Conservation (phyloP, 495 filamentous ascomycete genomes). For the Penicillium ucsense region DNA sequence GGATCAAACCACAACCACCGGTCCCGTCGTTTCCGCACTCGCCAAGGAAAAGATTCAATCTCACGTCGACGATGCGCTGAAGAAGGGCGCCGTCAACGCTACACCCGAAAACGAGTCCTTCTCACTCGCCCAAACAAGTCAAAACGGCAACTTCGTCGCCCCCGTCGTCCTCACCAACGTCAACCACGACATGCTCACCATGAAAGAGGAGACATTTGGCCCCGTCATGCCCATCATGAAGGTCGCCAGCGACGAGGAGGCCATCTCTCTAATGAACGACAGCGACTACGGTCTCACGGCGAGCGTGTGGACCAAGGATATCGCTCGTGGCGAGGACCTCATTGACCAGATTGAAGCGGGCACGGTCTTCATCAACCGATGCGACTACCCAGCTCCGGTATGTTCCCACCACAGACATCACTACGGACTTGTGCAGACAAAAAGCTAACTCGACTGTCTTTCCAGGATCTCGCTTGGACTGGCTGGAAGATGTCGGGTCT, state of each 20-base stretch:
- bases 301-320: conserved; percentile 97
- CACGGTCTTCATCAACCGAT: conserved; percentile 93
- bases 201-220: conserved; percentile 95
- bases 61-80: conserved; percentile 76
- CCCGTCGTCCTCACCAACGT: conserved; percentile 78
- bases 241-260: conserved; percentile 74
- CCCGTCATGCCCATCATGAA: conserved; percentile 93
- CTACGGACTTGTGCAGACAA: not conserved
- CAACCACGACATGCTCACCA: conserved; percentile 76
- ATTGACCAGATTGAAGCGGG: conserved; percentile 81
- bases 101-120: conserved; percentile 80
- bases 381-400: conserved; percentile 87
- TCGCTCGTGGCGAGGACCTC: conserved; percentile 62
- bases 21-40: conserved; percentile 74
- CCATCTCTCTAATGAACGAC: conserved; percentile 84
- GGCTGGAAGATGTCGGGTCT: conserved; percentile 96
- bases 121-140: conserved; percentile 39
- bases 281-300: conserved; percentile 90
- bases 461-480: conserved; percentile 90
- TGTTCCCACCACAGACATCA: conserved; percentile 23
- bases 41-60: conserved; percentile 60
- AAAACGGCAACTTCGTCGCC: conserved; percentile 73
- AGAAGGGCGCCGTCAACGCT: conserved; percentile 71
- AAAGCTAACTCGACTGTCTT: conserved; percentile 8
- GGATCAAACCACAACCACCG: conserved; percentile 68